A percentile compares a stretch with the other conserved stretches of the same genome.
phyloP scores from a whole-genome alignment of 2,329 filamentous ascomycete species.

The Paraphoma sp. region DNA sequence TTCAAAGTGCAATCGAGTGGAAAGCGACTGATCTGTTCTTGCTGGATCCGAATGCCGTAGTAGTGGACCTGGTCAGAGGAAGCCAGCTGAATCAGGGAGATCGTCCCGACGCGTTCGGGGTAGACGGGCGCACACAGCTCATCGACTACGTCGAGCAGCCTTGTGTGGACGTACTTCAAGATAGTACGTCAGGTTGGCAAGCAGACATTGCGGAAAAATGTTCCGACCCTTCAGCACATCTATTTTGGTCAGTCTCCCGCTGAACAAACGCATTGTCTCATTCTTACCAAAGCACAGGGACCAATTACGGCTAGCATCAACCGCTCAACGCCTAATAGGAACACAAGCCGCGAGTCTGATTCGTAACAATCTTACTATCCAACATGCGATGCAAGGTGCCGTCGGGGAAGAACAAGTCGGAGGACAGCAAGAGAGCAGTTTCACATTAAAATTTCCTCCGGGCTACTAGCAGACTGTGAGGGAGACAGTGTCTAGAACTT shows the following conservation, averaged over 20 bases:
- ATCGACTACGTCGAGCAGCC: slow-evolving; percentile 44
- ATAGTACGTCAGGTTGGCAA: slow-evolving; percentile 24
- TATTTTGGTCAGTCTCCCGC: slow-evolving; percentile 43
- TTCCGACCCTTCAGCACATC: slow-evolving; percentile 36
- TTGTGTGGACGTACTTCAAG: slow-evolving; percentile 33
- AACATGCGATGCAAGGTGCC: not conserved
- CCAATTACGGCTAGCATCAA: slow-evolving; percentile 41
- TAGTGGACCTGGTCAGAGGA: slow-evolving; percentile 43
- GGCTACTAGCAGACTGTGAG: slow-evolving; percentile 30
- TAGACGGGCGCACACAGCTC: slow-evolving; percentile 38
- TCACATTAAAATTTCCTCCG: slow-evolving; percentile 41
- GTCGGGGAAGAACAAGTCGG: slow-evolving; percentile 10
- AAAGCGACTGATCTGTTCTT: slow-evolving; percentile 39
- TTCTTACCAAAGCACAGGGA: slow-evolving; percentile 42
- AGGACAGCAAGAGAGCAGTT: slow-evolving; percentile 21
- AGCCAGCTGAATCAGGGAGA: slow-evolving; percentile 41
- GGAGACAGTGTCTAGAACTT: slow-evolving; percentile 26
- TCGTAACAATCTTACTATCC: slow-evolving; percentile 36
- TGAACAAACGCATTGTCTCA: slow-evolving; percentile 41
- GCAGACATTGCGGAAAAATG: slow-evolving; percentile 38
- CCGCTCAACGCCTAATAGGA: slow-evolving; percentile 46
- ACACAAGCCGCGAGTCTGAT: slow-evolving; percentile 42
- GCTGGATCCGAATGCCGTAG: slow-evolving; percentile 41
- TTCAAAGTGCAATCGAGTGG: slow-evolving; percentile 38
- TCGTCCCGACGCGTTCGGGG: slow-evolving; percentile 41